Base-by-base conservation (phyloP, 2,329 filamentous ascomycete genomes). In the Colletotrichum horii region DNA sequence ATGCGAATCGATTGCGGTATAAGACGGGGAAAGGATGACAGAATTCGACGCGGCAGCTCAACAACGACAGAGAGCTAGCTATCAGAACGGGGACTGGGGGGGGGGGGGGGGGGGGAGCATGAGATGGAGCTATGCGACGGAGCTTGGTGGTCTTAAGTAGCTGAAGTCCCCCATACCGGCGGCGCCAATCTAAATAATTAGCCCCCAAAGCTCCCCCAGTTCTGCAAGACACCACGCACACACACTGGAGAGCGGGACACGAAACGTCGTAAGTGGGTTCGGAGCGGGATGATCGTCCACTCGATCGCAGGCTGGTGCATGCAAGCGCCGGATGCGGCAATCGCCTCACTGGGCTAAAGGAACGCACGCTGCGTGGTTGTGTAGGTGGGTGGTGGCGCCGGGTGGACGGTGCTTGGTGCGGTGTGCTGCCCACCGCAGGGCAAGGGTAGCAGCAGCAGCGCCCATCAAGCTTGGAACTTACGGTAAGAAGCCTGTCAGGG, bases 181-280 rank as follows among this genome's bases (percentile, higher is more conserved):
- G 22, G 36, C 58, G 66, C 61, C n/a, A 48, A 62, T n/a, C 56
- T 22, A 48, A 43, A 22, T 22, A 22, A 28, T 28, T 70, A 70
- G 38, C 36, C 67, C 60, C 61, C 36, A 60, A 22, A 30, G 48
- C 43, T 56, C 32, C 60, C 48, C 70, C 32, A 24, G 61, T n/a
- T 34, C 22, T 71, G 55, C 58, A 30, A 61, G 11, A 38, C 22
- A 36, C 32, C 43, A 71, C 58, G 55, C 68, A 22, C n/a, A 22
- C 43, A 52, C 43, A 52, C 11, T 22, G n/a, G 43, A 66, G 65
- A 32, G 72, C 75, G 74, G 70, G 65, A 76, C 65, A 69, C 74
- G 64, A 76, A 76, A 76, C 74, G 70, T 73, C 74, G 70, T 73
- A 65, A 36, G 70, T 74, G 72, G 65, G 48, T 58, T 64, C 70